Evolutionary conservation across 495 filamentous ascomycete species (phyloP), one percentile per base, ranked within the genome.

Genomic region (Lasiosphaeria miniovina): DNA sequence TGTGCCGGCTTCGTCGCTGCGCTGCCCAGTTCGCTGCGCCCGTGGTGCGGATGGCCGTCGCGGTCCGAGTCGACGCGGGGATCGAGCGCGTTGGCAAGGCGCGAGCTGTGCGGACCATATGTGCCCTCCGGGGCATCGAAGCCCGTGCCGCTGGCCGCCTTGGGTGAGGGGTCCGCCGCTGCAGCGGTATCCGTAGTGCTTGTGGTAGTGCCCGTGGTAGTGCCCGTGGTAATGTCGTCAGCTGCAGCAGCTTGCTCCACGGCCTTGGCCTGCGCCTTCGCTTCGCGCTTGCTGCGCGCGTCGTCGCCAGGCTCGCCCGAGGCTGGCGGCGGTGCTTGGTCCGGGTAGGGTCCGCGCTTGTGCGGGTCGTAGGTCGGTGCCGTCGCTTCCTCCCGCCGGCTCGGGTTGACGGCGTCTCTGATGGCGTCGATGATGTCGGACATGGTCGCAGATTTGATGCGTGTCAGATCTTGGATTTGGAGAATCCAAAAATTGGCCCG

Each of bases 101-200:
- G 74, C 55, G 71, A 71, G 34, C 60, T 56, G 65, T 82, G 74
- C 35, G 77, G 71, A 38, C 73, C 78, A 55, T 76, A 74, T 24
- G 73, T 74, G 14, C 73, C 71, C 52, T 74, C 72, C 9, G 70
- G 67, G 8, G 64, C 65, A 36, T 64, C 63, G 43, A 46, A 46
- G 43, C 51, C 51, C 17, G 59, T 64, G 54, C 60, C 66, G 45
- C 57, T 68, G 12, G 52, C 60, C 34, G 43, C 3, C 49, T 57
- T 63, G 3, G 46, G 57, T n/a, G 57, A 11, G 11, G 3, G 41
- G 38, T 60, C 36, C 1, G 57, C 49, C 49, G 41, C 11, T 4
- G 55, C 15, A 6, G 45, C 49, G 10, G 36, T 32, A 5, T 31
- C 17, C 41, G 46, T 40, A 32, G 38, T 45, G n/a, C n/a, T n/a